phyloP scores from a whole-genome alignment of 768 basidiomycete genomes.

The Hygrocybe coccinea region DNA sequence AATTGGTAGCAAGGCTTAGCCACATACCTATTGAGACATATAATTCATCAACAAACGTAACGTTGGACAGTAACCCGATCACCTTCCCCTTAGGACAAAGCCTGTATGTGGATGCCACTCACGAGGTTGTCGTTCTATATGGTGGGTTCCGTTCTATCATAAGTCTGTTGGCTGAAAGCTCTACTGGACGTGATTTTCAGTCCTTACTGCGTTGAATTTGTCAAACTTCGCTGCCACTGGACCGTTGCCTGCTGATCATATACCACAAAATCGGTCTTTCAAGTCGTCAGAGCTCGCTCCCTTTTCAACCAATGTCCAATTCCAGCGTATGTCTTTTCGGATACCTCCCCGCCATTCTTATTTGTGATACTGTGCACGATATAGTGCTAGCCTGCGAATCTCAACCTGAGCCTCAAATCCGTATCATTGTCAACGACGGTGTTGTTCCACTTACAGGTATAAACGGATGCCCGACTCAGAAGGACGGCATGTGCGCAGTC shows the following conservation, averaged over 20 bases:
- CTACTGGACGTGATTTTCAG: constrained; percentile 31
- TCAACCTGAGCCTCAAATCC: constrained; percentile 55
- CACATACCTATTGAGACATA: constrained; percentile 63
- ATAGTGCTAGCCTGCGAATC: constrained; percentile 61
- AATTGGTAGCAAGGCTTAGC: constrained; percentile 77
- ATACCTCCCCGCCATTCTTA: constrained; percentile 7
- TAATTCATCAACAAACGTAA: constrained; percentile 82
- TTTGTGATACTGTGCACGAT: constrained; percentile 10
- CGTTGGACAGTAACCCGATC: constrained; percentile 61
- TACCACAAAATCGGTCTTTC: constrained; percentile 62
- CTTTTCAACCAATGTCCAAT: constrained; percentile 84
- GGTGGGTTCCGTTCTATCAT: constrained; percentile 37
- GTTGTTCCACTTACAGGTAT: constrained; percentile 77
- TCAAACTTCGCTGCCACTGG: constrained; percentile 68
- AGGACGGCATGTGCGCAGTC: constrained; percentile 74
- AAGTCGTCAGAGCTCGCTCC: constrained; percentile 74
- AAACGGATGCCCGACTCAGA: constrained; percentile 64
- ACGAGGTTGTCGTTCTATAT: constrained; percentile 88
- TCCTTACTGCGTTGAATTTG: constrained; percentile 82
- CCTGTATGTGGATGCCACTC: constrained; percentile 85
- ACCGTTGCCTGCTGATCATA: constrained; percentile 70
- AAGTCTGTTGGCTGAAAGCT: background rate
- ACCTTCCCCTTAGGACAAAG: constrained; percentile 69
- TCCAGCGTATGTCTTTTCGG: constrained; percentile 59
- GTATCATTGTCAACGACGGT: constrained; percentile 85